A percentile compares a stretch with the other conserved stretches of the same genome.
Evolutionary conservation across 2,329 filamentous ascomycete species (phyloP).

Genomic region (Ascochyta clinopodiicola): DNA sequence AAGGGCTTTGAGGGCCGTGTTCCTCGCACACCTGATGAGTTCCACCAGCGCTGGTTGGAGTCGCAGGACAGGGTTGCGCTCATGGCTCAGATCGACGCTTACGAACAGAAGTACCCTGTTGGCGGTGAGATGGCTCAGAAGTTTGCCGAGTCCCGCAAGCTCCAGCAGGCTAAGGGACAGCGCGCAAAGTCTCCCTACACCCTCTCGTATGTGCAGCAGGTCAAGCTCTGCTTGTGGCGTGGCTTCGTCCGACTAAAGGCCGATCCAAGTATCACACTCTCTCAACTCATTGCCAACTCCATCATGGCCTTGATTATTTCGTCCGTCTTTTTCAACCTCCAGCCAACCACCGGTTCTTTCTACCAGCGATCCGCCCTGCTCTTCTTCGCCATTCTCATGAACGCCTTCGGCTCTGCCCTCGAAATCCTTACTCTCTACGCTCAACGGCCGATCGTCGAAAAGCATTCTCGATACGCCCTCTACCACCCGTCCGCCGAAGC

Average conservation of each 20-base stretch:
- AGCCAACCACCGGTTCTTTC: slow-evolving; percentile 71
- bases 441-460: slow-evolving; percentile 90
- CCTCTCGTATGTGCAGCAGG: slow-evolving; percentile 76
- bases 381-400: slow-evolving; percentile 88
- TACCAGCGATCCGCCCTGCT: slow-evolving; percentile 79
- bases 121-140: slow-evolving; percentile 54
- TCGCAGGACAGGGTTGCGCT: slow-evolving; percentile 57
- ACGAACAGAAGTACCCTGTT: slow-evolving; percentile 54
- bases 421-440: slow-evolving; percentile 88
- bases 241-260: slow-evolving; percentile 78
- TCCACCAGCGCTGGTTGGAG: slow-evolving; percentile 60
- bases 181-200: slow-evolving; percentile 81
- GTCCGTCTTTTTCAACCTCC: slow-evolving; percentile 81
- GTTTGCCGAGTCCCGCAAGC: slow-evolving; percentile 55
- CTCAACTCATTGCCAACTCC: slow-evolving; percentile 73
- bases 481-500: slow-evolving; percentile 91
- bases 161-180: slow-evolving; percentile 55
- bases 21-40: slow-evolving; percentile 58
- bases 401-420: slow-evolving; percentile 80
- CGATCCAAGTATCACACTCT: slow-evolving; percentile 77
- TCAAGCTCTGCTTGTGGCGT: slow-evolving; percentile 79
- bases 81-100: slow-evolving; percentile 54
- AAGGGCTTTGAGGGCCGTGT: slow-evolving; percentile 54
- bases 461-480: slow-evolving; percentile 83
- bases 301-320: slow-evolving; percentile 79